A percentile compares a stretch with the other conserved stretches of the same genome.
These are phyloP conservation scores for Hygrophorus russula DNA, from an alignment of 768 basidiomycete species.

Conservation along the genomic window DNA sequence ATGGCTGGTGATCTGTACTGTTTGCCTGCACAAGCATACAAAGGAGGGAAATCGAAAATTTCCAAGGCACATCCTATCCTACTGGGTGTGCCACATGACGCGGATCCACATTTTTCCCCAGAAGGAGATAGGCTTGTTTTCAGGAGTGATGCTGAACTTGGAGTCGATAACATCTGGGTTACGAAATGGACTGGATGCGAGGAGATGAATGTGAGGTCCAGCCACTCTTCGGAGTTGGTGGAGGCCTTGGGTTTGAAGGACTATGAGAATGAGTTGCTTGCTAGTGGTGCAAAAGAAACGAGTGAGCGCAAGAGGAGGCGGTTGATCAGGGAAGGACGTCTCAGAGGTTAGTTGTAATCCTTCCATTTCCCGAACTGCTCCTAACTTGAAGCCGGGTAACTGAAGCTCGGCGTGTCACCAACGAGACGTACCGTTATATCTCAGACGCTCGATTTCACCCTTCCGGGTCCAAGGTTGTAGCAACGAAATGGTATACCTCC, in stretches of 20 bases:
- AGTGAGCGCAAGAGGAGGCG: constrained; percentile 32
- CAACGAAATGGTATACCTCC: constrained; percentile 74
- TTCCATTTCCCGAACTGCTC: not conserved
- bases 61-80: constrained; percentile 46
- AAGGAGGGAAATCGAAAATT: constrained; percentile 4
- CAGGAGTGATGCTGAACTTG: constrained; percentile 61
- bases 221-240: constrained; percentile 16
- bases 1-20: constrained; percentile 71
- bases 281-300: constrained; percentile 40
- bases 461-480: constrained; percentile 46
- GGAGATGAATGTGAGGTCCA: constrained; percentile 40
- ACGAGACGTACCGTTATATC: constrained; percentile 66
- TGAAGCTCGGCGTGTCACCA: constrained; percentile 45
- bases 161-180: constrained; percentile 69
- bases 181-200: constrained; percentile 57
- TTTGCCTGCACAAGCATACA: constrained; percentile 31
- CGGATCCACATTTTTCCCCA: constrained; percentile 66
- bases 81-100: constrained; percentile 55
- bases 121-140: constrained; percentile 54
- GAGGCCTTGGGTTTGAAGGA: constrained; percentile 24
- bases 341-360: constrained; percentile 20
- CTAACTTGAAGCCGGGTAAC: not conserved
- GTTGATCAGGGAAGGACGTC: constrained; percentile 47
- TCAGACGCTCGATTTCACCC: constrained; percentile 65
- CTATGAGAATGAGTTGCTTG: constrained; percentile 35